These are phyloP conservation scores for Nigrospora oryzae DNA, from an alignment of 2,329 filamentous ascomycete genomes.

Conservation along the genomic window DNA sequence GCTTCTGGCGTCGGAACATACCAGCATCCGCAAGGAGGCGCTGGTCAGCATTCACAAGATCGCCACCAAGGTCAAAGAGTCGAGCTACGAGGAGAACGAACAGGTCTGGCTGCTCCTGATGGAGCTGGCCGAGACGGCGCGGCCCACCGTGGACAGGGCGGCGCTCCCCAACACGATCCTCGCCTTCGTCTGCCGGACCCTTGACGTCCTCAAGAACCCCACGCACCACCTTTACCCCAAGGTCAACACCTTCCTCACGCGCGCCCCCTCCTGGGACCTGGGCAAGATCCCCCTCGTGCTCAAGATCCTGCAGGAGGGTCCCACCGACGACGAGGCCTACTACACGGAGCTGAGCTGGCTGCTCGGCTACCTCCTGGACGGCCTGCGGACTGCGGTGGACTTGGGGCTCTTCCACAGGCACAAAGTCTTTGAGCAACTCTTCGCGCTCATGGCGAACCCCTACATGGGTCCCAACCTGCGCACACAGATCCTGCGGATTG, in stretches of 20 bases:
- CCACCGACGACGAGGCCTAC: slow-evolving; percentile 23
- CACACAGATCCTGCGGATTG: slow-evolving; percentile 15
- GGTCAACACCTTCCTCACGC: slow-evolving; percentile 75
- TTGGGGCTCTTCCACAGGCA: slow-evolving; percentile 19
- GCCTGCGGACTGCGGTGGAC: slow-evolving; percentile 16
- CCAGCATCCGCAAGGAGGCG: slow-evolving; percentile 72
- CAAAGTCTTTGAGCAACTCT: slow-evolving; percentile 43
- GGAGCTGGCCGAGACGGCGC: slow-evolving; percentile 70
- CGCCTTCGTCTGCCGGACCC: slow-evolving; percentile 64
- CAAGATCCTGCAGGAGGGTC: slow-evolving; percentile 46
- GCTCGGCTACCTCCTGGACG: slow-evolving; percentile 19
- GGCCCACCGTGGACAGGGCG: slow-evolving; percentile 38
- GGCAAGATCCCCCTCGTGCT: slow-evolving; percentile 66
- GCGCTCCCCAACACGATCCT: slow-evolving; percentile 66
- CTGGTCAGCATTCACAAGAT: slow-evolving; percentile 60
- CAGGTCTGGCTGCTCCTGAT: slow-evolving; percentile 73
- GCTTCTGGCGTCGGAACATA: slow-evolving; percentile 67
- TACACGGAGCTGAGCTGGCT: slow-evolving; percentile 24
- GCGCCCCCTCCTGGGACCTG: slow-evolving; percentile 66
- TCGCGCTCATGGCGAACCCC: slow-evolving; percentile 22
- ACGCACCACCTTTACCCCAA: slow-evolving; percentile 79
- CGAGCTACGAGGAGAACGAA: slow-evolving; percentile 65
- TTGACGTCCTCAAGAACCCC: slow-evolving; percentile 66
- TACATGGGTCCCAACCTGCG: slow-evolving; percentile 18
- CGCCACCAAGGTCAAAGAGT: slow-evolving; percentile 54